Evolutionary conservation across 768 basidiomycete genomes (phyloP).

Genomic region (Psilocybe azurescens): DNA sequence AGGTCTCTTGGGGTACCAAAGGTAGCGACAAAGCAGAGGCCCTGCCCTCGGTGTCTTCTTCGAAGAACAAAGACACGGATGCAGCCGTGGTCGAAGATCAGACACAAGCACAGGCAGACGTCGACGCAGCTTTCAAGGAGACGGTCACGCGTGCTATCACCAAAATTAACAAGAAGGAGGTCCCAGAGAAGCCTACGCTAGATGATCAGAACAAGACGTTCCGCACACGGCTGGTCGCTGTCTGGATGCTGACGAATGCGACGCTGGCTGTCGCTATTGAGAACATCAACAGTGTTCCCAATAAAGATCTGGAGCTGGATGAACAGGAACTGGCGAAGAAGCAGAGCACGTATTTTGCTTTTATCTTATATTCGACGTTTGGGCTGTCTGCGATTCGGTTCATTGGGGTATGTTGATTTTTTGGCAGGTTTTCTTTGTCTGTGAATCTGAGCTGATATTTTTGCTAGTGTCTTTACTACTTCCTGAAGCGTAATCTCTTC

Average conservation of each 20-base stretch:
- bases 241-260: slow-evolving; percentile 81
- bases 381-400: slow-evolving; percentile 75
- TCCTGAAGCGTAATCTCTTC: slow-evolving; percentile 84
- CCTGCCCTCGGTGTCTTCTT: slow-evolving; percentile 87
- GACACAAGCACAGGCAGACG: slow-evolving; percentile 82
- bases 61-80: slow-evolving; percentile 77
- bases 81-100: slow-evolving; percentile 86
- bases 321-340: slow-evolving; percentile 43
- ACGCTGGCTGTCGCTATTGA: slow-evolving; percentile 75
- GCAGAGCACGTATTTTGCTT: slow-evolving; percentile 67
- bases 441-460: slow-evolving; percentile 4
- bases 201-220: slow-evolving; percentile 94
- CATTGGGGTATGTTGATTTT: slow-evolving; percentile 56
- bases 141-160: slow-evolving; percentile 89
- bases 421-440: background rate
- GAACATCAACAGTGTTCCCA: slow-evolving; percentile 69
- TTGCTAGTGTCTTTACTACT: slow-evolving; percentile 78
- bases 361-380: slow-evolving; percentile 85
- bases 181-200: slow-evolving; percentile 76
- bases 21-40: slow-evolving; percentile 94
- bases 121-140: slow-evolving; percentile 90
- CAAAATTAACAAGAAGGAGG: slow-evolving; percentile 70
- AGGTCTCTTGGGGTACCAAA: slow-evolving; percentile 95
- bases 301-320: slow-evolving; percentile 41
- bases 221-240: slow-evolving; percentile 84